Base-by-base conservation (phyloP, 179 eudicot species). In the Silene vulgaris region DNA sequence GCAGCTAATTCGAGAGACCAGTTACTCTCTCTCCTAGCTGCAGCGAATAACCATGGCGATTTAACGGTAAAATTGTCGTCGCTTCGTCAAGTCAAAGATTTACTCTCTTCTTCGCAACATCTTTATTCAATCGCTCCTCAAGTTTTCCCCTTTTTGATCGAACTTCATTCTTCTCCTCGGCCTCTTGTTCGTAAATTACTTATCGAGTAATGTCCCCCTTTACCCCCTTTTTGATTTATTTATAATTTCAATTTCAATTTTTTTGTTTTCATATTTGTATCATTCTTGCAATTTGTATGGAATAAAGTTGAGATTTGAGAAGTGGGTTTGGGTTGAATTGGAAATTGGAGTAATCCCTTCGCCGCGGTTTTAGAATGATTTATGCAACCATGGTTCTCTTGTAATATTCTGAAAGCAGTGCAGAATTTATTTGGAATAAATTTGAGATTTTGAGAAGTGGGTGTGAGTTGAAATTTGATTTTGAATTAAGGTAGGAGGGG, bases 1-100 rank as follows among this genome's bases (percentile, higher is more conserved):
- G 87, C 86, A 4, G 87, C 77, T 45, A 75, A 80, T 75, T 59
- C 80, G 71, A 79, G 87, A 77, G 96, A 92, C 69, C 88, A 86
- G 56, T 84, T 89, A 30, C 81, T 90, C 17, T 79, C 89, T 54
- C 92, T 92, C 70, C 80, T 92, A 4, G 89, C 92, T 20, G 82
- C 89, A 29, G 94, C 96, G 43, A 90, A 89, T 70, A 90, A 92
- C 89, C 96, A 92, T 65, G 94, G 92, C 28, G 97, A 92, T 88
- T 86, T 90, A 84, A 89, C 96, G 3, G 91, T 90, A 1, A 90
- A 92, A 76, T 87, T 92, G 8, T 89, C 94, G 35, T 89, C 97
- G 69, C 80, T 92, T 69, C 78, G 87, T 8, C 97, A 92, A 78
- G 91, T 86, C 69, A 88, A 85, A 68, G 90, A 85, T 37, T 82